A percentile compares a stretch with the other conserved stretches of the same genome.
These are phyloP conservation scores for Trichocladium uniseriatum DNA, from an alignment of 495 filamentous ascomycete species.

Conservation along the genomic window DNA sequence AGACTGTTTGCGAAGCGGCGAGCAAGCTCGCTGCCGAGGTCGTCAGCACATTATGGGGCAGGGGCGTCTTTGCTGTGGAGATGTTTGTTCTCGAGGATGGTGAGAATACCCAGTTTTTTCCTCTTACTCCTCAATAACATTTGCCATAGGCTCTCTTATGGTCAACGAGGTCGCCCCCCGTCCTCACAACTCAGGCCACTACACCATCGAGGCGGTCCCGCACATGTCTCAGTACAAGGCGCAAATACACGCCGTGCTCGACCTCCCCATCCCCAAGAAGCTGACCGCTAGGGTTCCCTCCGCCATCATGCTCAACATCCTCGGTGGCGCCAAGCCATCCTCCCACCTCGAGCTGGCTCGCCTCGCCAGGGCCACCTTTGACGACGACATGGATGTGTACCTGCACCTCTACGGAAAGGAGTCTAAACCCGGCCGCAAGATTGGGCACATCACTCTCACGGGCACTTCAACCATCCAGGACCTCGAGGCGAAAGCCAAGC, in stretches of 20 bases:
- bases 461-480: conserved; percentile 54
- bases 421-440: conserved; percentile 79
- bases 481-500: conserved; percentile 60
- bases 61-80: conserved; percentile 93
- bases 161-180: conserved; percentile 94
- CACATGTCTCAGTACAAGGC: conserved; percentile 83
- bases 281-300: conserved; percentile 48
- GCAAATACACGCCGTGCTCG: conserved; percentile 79
- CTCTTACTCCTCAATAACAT: not conserved
- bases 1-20: conserved; percentile 51
- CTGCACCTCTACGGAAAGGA: conserved; percentile 92
- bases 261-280: conserved; percentile 57
- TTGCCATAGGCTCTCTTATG: conserved; percentile 44
- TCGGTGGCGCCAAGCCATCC: conserved; percentile 61
- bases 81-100: conserved; percentile 84
- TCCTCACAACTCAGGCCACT: conserved; percentile 94
- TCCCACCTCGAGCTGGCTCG: conserved; percentile 62
- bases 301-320: conserved; percentile 94
- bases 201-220: conserved; percentile 88
- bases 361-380: conserved; percentile 51
- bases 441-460: conserved; percentile 83
- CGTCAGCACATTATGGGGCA: conserved; percentile 69
- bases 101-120: conserved; percentile 25
- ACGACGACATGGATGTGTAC: conserved; percentile 36
- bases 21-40: conserved; percentile 72